Evolutionary conservation across 306 rosid genomes (phyloP).

Genomic region (Dryas octopetala): DNA sequence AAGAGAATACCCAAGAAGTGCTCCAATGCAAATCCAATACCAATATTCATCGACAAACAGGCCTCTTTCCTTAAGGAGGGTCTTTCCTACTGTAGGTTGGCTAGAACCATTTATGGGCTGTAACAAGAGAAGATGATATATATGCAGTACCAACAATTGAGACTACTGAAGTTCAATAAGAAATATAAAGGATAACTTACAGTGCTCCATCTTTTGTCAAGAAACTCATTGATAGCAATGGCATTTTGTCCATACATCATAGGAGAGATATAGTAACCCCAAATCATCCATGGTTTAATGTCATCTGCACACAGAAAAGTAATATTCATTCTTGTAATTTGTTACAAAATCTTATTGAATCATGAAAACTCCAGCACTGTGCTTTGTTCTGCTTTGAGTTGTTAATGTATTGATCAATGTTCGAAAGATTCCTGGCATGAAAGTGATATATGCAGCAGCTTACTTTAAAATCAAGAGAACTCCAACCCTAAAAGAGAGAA

Average conservation of each 20-base stretch:
- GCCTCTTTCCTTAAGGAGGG: constrained; percentile 65
- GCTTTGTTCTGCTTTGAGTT: not conserved
- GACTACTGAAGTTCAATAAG: not conserved
- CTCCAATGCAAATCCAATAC: constrained; percentile 81
- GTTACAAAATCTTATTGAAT: not conserved
- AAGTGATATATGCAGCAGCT: not conserved
- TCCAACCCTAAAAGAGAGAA: not conserved
- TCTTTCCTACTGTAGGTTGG: constrained; percentile 65
- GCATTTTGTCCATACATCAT: constrained; percentile 85
- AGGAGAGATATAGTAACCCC: constrained; percentile 67
- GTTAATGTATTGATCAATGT: not conserved
- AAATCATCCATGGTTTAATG: constrained; percentile 64
- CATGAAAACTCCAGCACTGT: not conserved
- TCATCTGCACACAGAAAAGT: constrained; percentile 32
- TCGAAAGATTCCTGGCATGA: not conserved
- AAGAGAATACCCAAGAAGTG: constrained; percentile 64
- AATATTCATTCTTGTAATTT: not conserved
- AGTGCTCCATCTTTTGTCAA: constrained; percentile 68
- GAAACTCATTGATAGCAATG: constrained; percentile 60
- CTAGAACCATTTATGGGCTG: constrained; percentile 29
- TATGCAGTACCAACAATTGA: constrained; percentile 12
- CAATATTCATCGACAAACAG: constrained; percentile 56
- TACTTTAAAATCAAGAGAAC: not conserved
- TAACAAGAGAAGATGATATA: constrained; percentile 30
- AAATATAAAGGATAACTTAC: constrained; percentile 42